phyloP scores from a whole-genome alignment of 2,329 filamentous ascomycete species.

The Fusarium domesticum region DNA sequence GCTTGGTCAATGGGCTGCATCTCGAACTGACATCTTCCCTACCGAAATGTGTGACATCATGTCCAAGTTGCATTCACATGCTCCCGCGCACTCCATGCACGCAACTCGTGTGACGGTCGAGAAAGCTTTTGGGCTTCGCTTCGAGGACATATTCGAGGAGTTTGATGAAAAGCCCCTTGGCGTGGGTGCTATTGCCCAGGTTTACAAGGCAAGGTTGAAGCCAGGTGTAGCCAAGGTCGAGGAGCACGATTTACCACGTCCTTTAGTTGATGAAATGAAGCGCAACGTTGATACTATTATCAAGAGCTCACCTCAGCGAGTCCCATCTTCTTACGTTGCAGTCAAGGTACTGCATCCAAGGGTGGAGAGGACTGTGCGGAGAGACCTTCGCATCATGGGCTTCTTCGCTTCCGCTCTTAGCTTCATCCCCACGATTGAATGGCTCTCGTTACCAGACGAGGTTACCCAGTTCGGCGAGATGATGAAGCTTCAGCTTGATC shows the following conservation, averaged over 20 bases:
- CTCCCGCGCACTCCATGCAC: constrained; percentile 82
- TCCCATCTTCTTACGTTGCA: constrained; percentile 89
- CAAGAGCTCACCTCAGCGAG: constrained; percentile 79
- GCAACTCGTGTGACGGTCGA: constrained; percentile 76
- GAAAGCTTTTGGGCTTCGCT: constrained; percentile 73
- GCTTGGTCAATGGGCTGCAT: constrained; percentile 98
- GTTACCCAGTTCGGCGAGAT: constrained; percentile 93
- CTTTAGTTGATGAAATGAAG: constrained; percentile 65
- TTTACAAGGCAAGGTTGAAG: constrained; percentile 93
- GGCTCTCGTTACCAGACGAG: constrained; percentile 93
- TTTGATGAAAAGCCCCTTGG: constrained; percentile 87
- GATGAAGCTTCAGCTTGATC: constrained; percentile 96
- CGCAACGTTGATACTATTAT: constrained; percentile 82
- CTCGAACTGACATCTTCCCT: constrained; percentile 93
- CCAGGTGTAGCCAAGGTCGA: constrained; percentile 68
- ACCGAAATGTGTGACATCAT: constrained; percentile 87
- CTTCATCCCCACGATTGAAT: constrained; percentile 88
- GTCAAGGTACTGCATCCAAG: constrained; percentile 93
- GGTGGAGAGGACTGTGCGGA: constrained; percentile 84
- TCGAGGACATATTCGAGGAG: constrained; percentile 94
- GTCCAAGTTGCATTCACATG: constrained; percentile 92
- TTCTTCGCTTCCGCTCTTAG: constrained; percentile 87
- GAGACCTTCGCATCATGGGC: constrained; percentile 89
- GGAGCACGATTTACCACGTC: constrained; percentile 38
- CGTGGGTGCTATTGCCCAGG: constrained; percentile 94